Conservation (phyloP, 352 stramenopile genomes). For the Saprolegnia diclina region DNA sequence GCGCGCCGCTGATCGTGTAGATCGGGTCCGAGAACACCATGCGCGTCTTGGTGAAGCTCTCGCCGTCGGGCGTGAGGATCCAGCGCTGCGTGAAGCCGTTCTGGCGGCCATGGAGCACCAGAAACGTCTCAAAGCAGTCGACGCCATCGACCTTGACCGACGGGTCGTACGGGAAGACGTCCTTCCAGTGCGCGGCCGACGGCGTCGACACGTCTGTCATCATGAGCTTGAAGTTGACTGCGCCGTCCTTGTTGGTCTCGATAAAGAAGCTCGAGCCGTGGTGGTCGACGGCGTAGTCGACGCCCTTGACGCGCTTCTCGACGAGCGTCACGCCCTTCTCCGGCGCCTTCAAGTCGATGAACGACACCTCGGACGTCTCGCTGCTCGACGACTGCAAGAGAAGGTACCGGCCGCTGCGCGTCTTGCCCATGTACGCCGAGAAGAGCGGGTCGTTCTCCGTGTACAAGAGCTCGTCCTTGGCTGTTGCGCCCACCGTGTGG, state of each 20-base stretch:
- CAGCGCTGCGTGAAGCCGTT: conserved; percentile 77
- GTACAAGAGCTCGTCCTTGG: conserved; percentile 87
- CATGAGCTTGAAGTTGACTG: conserved; percentile 93
- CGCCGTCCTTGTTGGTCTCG: conserved; percentile 89
- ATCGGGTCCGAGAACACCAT: conserved; percentile 88
- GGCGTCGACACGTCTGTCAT: conserved; percentile 45
- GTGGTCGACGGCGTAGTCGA: conserved; percentile 86
- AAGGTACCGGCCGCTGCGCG: conserved; percentile 89
- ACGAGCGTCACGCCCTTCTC: conserved; percentile 48
- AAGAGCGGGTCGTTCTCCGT: conserved; percentile 93
- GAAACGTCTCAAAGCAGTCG: conserved; percentile 81
- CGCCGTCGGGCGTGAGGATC: conserved; percentile 63
- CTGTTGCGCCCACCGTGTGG: conserved; percentile 73
- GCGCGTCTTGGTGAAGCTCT: conserved; percentile 35
- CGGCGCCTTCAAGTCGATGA: conserved; percentile 58
- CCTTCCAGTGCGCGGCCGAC: conserved; percentile 68
- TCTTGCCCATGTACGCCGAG: conserved; percentile 89
- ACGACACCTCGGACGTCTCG: conserved; percentile 89
- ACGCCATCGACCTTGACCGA: conserved; percentile 82
- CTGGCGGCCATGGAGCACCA: conserved; percentile 84
- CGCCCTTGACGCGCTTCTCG: conserved; percentile 42
- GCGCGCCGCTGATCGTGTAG: conserved; percentile 73
- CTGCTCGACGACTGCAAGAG: conserved; percentile 84
- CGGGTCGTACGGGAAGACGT: conserved; percentile 81
- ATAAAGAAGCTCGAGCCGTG: conserved; percentile 88